Evolutionary conservation across 495 filamentous ascomycete genomes (phyloP).

Genomic region (Aspergillus asperescens): DNA sequence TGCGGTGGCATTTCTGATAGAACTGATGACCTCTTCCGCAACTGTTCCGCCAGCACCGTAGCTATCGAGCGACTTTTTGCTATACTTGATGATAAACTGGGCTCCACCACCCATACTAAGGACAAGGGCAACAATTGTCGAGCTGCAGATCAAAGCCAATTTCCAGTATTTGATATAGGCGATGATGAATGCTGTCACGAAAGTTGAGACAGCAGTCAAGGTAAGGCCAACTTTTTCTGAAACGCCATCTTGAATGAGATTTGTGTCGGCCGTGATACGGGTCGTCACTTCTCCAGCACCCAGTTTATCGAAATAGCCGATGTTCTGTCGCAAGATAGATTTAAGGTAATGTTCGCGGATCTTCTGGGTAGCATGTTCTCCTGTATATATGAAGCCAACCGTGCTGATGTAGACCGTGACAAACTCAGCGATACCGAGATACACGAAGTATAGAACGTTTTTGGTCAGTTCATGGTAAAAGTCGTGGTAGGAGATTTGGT

Average conservation of each 20-base stretch:
- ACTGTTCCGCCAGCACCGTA: conserved; percentile 83
- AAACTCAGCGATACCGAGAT: conserved; percentile 84
- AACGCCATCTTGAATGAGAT: conserved; percentile 81
- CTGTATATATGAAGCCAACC: conserved; percentile 88
- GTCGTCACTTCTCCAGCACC: conserved; percentile 92
- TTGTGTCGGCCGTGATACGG: conserved; percentile 85
- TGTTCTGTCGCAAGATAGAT: conserved; percentile 83
- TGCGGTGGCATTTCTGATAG: conserved; percentile 85
- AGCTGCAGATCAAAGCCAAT: conserved; percentile 74
- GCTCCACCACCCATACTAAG: conserved; percentile 68
- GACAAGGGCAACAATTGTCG: conserved; percentile 68
- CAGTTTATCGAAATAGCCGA: conserved; percentile 87
- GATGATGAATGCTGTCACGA: conserved; percentile 83
- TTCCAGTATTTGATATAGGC: conserved; percentile 83
- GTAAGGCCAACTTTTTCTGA: conserved; percentile 82
- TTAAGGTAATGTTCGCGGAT: conserved; percentile 79
- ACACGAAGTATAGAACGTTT: conserved; percentile 83
- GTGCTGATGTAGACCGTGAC: conserved; percentile 74
- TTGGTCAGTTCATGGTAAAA: conserved; percentile 58
- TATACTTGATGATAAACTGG: conserved; percentile 70
- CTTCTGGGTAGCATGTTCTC: conserved; percentile 80
- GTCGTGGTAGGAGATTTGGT: conserved; percentile 38
- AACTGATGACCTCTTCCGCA: conserved; percentile 92
- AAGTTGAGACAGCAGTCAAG: conserved; percentile 67
- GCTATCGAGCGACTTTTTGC: conserved; percentile 66